phyloP scores from a whole-genome alignment of 2,329 filamentous ascomycete genomes.

The Fusarium devonianum region DNA sequence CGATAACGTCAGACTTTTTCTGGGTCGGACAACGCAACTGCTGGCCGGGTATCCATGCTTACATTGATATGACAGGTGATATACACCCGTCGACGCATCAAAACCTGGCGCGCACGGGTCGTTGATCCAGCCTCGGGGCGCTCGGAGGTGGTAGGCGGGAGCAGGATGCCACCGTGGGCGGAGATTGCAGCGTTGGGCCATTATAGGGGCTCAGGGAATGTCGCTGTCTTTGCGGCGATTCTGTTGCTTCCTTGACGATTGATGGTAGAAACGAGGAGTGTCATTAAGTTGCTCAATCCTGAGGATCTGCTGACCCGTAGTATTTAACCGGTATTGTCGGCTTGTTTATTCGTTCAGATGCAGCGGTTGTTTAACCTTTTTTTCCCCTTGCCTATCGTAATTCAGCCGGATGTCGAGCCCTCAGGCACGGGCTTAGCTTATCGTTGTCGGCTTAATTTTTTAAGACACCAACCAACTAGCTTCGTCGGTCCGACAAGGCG shows the following conservation, averaged over 20 bases:
- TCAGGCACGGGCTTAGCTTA: conserved; percentile 12
- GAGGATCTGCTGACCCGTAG: no score
- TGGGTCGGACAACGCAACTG: neutral
- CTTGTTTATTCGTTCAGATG: no score
- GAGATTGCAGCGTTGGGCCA: conserved; percentile 7
- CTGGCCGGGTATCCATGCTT: neutral
- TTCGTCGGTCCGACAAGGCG: conserved; percentile 27
- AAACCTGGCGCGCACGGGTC: conserved; percentile 37
- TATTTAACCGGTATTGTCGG: no score
- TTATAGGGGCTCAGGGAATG: conserved; percentile 5
- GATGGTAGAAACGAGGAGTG: no score
- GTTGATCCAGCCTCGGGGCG: conserved; percentile 36
- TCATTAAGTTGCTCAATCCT: no score
- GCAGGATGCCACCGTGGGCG: conserved; percentile 27
- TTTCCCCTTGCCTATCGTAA: conserved; percentile 33
- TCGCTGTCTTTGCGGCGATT: neutral
- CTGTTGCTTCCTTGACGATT: neutral
- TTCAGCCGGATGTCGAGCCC: conserved; percentile 24
- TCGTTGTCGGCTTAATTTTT: neutral
- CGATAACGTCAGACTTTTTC: neutral
- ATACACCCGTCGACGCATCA: conserved; percentile 31
- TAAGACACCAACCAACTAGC: conserved; percentile 4
- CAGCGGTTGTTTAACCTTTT: conserved; percentile 3
- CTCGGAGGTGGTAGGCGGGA: conserved; percentile 36
- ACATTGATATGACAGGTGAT: conserved; percentile 41